Percentiles rank a stretch among this genome's conserved stretches.
Conservation (phyloP, 495 filamentous ascomycete genomes). For the Podospora sp. region DNA sequence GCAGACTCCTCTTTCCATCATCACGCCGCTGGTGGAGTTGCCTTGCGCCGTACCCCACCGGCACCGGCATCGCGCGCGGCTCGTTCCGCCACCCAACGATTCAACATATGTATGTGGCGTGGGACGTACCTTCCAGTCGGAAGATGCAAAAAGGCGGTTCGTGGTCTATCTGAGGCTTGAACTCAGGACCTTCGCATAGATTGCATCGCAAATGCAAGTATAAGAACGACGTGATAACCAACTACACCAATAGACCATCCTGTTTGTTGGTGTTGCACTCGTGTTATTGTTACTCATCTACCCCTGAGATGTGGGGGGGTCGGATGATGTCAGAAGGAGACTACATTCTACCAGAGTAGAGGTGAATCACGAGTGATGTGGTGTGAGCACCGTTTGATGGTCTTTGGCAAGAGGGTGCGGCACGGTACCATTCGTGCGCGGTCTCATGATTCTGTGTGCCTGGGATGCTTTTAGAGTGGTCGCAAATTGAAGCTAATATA, state of each 20-base stretch:
- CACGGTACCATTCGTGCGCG: too few relatives aligned
- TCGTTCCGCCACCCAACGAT: too few relatives aligned
- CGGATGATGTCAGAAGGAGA: not conserved
- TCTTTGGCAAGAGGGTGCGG: too few relatives aligned
- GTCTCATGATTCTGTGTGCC: too few relatives aligned
- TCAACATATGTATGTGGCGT: too few relatives aligned
- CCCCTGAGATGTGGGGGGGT: not conserved
- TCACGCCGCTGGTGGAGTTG: not conserved
- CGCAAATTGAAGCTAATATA: too few relatives aligned
- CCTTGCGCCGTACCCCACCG: not conserved
- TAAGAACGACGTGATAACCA: not conserved
- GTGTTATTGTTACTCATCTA: not conserved
- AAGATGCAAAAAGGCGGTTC: not conserved
- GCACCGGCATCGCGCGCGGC: not conserved
- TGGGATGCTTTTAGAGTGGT: too few relatives aligned
- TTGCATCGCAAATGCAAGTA: not conserved
- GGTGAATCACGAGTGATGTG: not conserved
- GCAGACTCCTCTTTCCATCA: not conserved
- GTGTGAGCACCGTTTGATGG: too few relatives aligned
- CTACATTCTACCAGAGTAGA: not conserved
- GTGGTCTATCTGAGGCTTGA: not conserved
- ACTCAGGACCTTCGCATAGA: constrained; percentile 6
- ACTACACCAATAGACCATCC: not conserved
- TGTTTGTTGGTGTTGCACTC: not conserved
- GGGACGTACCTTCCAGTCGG: too few relatives aligned